phyloP scores from a whole-genome alignment of 208 protist genomes.

The Leishmania tropica region DNA sequence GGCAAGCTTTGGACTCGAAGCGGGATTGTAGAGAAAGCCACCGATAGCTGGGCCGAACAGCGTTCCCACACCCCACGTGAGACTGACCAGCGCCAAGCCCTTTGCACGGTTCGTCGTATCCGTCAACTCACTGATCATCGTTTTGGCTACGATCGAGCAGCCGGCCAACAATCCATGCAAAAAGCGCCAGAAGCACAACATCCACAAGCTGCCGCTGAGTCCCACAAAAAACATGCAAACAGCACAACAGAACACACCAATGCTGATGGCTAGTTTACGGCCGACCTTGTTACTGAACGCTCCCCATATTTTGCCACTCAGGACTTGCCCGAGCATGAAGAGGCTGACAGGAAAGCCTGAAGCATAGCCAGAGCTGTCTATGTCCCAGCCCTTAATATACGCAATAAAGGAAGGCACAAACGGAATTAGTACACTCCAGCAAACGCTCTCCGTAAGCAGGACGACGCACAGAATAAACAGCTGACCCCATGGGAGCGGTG shows the following conservation, averaged over 20 bases:
- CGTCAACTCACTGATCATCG: slow-evolving; percentile 83
- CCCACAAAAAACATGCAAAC: slow-evolving; percentile 74
- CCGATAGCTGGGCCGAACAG: slow-evolving; percentile 69
- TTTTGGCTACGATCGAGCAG: slow-evolving; percentile 75
- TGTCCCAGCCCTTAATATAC: slow-evolving; percentile 40
- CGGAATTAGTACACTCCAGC: slow-evolving; percentile 74
- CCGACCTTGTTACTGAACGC: slow-evolving; percentile 71
- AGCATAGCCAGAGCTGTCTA: slow-evolving; percentile 56
- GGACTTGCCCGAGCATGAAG: slow-evolving; percentile 85
- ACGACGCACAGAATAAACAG: slow-evolving; percentile 63
- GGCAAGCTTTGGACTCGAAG: slow-evolving; percentile 12
- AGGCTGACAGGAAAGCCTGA: slow-evolving; percentile 69
- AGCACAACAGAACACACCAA: slow-evolving; percentile 58
- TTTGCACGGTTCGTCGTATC: slow-evolving; percentile 74
- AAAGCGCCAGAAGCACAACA: slow-evolving; percentile 72
- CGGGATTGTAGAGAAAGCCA: slow-evolving; percentile 77
- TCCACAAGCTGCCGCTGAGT: slow-evolving; percentile 53
- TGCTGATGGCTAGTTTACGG: slow-evolving; percentile 49
- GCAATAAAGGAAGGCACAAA: slow-evolving; percentile 75
- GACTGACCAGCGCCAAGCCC: slow-evolving; percentile 97
- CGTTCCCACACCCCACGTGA: slow-evolving; percentile 84
- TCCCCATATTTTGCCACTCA: slow-evolving; percentile 75
- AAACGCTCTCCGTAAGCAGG: slow-evolving; percentile 78
- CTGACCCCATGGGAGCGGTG: slow-evolving; percentile 68
- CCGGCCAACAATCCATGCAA: slow-evolving; percentile 73